Base-by-base conservation (phyloP, 805 yeast species). In the Wickerhamiella sergipiensis region DNA sequence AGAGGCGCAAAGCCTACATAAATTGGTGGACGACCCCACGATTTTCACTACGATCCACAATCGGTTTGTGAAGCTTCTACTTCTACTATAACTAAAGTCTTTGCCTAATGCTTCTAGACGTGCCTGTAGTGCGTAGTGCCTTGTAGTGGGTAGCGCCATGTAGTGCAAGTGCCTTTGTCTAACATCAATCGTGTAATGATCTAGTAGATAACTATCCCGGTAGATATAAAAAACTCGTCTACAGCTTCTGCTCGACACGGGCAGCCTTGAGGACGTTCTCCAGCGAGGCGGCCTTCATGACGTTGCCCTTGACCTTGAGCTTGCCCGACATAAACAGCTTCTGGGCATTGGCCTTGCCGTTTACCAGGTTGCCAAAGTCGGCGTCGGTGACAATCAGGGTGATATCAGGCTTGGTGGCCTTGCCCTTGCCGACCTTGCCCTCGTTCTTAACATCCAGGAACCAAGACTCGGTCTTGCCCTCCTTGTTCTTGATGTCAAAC, bases 281-380 rank as follows among this genome's bases (percentile, higher is more conserved):
- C 53, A 84, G 77, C 53, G 78, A 77, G 45, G 89, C 78, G 50
- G 95, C 95, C 74, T 86, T 86, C 89, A 83, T 83, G 71, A 86
- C 82, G 71, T 87, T 85, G 57, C 95, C 95, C 73, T 81, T 84
- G 57, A 86, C 81, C 75, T 85, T 85, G 67, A 86, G 77, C 68
- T 82, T 83, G 43, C 95, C 95, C 60, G 76, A 71, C 83, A 86
- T 78, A 67, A 85, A 86, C 62, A 86, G 75, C 70, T 80, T 81
- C 69, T 86, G 95, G 46, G 95, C 86, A 66, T 81, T 82, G 56
- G 87, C 80, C 73, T 85, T 83, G 55, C 94, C 94, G 54, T 72
- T 70, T 50, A 83, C 83, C 58, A 86, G 75, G 64, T 76, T 79
- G 59, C 75, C 80, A 59, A 86, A 79, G 65, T 83, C 84, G 51